Evolutionary conservation across 768 basidiomycete genomes (phyloP).

Genomic region (Serendipita sp.): DNA sequence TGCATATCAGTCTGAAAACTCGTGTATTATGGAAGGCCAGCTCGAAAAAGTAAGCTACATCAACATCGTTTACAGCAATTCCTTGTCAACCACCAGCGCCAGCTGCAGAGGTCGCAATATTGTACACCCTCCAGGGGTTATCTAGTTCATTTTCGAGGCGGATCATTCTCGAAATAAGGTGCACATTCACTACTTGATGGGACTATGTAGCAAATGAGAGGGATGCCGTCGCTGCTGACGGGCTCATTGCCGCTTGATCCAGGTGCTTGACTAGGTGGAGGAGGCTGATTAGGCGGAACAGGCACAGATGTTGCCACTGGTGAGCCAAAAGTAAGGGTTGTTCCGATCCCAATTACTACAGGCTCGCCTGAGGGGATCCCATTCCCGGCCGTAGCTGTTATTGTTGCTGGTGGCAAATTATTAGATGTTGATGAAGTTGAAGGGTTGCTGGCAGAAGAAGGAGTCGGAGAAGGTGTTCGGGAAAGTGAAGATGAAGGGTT

Average conservation of each 20-base stretch:
- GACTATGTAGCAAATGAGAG: neutral
- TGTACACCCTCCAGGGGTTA: neutral
- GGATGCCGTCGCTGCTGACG: neutral
- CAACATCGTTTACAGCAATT: neutral
- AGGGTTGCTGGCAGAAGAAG: neutral
- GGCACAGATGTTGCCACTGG: no score
- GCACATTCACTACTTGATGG: neutral
- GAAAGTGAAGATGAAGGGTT: neutral
- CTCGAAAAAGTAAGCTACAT: neutral
- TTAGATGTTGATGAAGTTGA: neutral
- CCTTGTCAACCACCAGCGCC: neutral
- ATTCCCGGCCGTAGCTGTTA: neutral
- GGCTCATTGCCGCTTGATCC: neutral
- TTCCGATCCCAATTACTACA: neutral
- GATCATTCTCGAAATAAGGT: conserved; percentile 4
- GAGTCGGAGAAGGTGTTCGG: neutral
- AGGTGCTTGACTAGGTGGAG: neutral
- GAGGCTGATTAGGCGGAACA: no score
- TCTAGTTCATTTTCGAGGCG: neutral
- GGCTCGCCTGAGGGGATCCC: neutral
- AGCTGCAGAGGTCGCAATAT: neutral
- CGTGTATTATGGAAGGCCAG: neutral
- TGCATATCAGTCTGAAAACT: no score
- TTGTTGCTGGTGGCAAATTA: neutral
- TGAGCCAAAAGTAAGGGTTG: neutral